Percentiles rank a stretch among this genome's conserved stretches.
These are phyloP conservation scores for Austroboletus festivus DNA, from an alignment of 768 basidiomycete genomes.

Conservation along the genomic window DNA sequence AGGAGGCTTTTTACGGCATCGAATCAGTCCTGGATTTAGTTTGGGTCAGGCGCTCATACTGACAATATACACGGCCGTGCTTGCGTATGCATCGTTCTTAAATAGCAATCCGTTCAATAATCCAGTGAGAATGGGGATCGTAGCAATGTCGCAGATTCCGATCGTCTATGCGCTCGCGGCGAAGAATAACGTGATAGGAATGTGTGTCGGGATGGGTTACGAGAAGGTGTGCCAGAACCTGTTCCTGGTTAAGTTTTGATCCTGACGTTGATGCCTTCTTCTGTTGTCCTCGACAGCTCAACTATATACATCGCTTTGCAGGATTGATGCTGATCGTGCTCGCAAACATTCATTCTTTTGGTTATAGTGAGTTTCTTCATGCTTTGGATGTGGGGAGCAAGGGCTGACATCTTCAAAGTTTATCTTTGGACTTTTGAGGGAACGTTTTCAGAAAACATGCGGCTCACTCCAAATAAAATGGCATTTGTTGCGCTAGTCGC, in stretches of 20 bases:
- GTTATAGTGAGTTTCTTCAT: conserved; percentile 33
- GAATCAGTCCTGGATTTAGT: conserved; percentile 36
- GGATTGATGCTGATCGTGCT: conserved; percentile 42
- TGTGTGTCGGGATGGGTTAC: conserved; percentile 43
- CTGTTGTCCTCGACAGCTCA: conserved; percentile 34
- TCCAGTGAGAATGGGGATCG: conserved; percentile 31
- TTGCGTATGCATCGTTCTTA: conserved; percentile 38
- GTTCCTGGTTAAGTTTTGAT: not conserved
- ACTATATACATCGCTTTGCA: conserved; percentile 54
- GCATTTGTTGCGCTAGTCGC: conserved; percentile 36
- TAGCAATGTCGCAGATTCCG: conserved; percentile 46
- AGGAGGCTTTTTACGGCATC: conserved; percentile 31
- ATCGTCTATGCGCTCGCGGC: conserved; percentile 42
- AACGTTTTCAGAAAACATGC: conserved; percentile 12
- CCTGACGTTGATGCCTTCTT: not conserved
- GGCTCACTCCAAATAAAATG: conserved; percentile 14
- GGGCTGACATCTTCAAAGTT: conserved; percentile 15
- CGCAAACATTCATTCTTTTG: conserved; percentile 40
- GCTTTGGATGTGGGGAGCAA: not conserved
- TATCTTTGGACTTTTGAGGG: conserved; percentile 29
- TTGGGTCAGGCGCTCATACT: conserved; percentile 38
- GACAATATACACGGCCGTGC: conserved; percentile 31
- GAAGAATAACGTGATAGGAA: conserved; percentile 47
- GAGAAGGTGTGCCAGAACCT: conserved; percentile 38
- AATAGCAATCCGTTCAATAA: conserved; percentile 34